Percentiles rank a stretch among this genome's conserved stretches.
Evolutionary conservation across 805 yeast species (phyloP).

Genomic region (Yarrowia sp.): DNA sequence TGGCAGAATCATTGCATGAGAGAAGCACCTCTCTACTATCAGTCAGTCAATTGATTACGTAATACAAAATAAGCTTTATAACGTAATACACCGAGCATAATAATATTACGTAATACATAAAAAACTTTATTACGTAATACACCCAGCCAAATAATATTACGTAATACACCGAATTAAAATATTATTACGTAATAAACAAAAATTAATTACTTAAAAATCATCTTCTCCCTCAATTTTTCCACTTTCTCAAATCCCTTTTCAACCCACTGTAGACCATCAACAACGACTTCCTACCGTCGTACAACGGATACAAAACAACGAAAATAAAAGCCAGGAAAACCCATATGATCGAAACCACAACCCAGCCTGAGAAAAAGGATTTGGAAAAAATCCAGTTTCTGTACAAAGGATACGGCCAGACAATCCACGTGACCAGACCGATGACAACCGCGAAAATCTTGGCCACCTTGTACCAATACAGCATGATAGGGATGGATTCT

Average conservation of each 20-base stretch:
- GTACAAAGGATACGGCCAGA: conserved; percentile 90
- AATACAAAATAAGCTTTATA: too few species aligned
- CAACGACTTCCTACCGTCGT: conserved; percentile 52
- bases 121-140: too few species aligned
- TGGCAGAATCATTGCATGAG: too few species aligned
- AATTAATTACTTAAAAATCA: too few species aligned
- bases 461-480: conserved; percentile 40
- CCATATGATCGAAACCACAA: conserved; percentile 76
- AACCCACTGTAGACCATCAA: conserved; percentile 3
- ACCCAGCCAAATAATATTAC: too few species aligned
- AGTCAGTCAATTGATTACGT: too few species aligned
- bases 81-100: too few species aligned
- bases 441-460: conserved; percentile 38
- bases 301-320: conserved; percentile 53
- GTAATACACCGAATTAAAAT: too few species aligned
- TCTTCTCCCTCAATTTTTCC: neutral
- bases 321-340: conserved; percentile 56
- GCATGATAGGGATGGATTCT: conserved; percentile 39
- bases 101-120: too few species aligned
- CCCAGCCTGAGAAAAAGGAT: conserved; percentile 81
- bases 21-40: too few species aligned
- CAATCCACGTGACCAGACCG: conserved; percentile 63
- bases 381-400: conserved; percentile 70
- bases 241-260: neutral
- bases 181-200: too few species aligned